phyloP scores from a whole-genome alignment of 352 stramenopile genomes.

The Phytopythium mirpurense region DNA sequence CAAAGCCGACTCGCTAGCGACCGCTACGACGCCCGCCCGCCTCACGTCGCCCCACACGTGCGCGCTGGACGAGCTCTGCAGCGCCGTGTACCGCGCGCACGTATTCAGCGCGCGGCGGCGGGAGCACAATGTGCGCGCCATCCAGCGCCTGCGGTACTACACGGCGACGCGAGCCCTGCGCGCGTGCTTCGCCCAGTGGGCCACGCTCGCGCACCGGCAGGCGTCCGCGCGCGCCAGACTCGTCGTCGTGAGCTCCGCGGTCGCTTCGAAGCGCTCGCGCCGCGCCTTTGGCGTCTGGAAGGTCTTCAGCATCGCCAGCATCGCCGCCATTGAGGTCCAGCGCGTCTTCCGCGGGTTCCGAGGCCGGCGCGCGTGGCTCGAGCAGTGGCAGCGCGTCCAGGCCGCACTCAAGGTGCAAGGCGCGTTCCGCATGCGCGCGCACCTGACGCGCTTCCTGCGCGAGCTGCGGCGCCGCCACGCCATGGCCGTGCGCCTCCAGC shows the following conservation, averaged over 20 bases:
- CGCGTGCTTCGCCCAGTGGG: constrained; percentile 36
- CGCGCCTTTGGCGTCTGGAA: constrained; percentile 38
- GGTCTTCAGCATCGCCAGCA: constrained; percentile 31
- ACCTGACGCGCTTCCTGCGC: constrained; percentile 42
- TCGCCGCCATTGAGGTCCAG: constrained; percentile 63
- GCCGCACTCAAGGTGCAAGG: constrained; percentile 51
- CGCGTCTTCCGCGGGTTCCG: constrained; percentile 43
- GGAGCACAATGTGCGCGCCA: constrained; percentile 39
- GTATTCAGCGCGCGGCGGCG: constrained; percentile 41
- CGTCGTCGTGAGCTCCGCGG: constrained; percentile 17
- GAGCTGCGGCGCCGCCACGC: constrained; percentile 33
- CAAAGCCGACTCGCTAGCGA: not conserved
- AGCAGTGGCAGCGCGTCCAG: constrained; percentile 34
- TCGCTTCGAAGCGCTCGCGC: constrained; percentile 9
- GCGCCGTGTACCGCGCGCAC: constrained; percentile 41
- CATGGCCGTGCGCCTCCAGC: constrained; percentile 53
- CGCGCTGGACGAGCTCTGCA: constrained; percentile 49
- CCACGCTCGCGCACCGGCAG: constrained; percentile 24
- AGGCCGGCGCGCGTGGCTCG: constrained; percentile 22
- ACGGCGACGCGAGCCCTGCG: constrained; percentile 36
- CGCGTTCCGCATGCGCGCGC: constrained; percentile 56
- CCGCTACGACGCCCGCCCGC: not conserved
- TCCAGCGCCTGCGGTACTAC: constrained; percentile 47
- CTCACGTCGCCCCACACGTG: constrained; percentile 33
- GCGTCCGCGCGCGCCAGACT: constrained; percentile 24